phyloP scores from a whole-genome alignment of 495 filamentous ascomycete genomes.

The Bryoglossum gracile region DNA sequence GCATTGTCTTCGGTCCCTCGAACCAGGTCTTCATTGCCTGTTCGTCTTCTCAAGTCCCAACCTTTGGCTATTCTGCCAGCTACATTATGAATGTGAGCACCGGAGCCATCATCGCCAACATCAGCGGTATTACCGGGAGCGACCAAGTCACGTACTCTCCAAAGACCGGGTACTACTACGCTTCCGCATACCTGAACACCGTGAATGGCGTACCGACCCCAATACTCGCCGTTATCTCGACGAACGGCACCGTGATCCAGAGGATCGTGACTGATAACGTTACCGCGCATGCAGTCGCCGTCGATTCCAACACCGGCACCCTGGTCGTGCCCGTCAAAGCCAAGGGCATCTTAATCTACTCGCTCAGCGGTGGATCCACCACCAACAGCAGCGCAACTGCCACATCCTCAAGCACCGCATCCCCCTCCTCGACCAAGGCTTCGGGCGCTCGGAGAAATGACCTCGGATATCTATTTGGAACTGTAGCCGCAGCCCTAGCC shows the following conservation, averaged over 20 bases:
- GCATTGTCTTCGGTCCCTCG: background rate
- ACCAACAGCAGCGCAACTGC: background rate
- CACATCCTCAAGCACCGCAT: too few species aligned
- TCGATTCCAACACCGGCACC: background rate
- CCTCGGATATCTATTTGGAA: too few species aligned
- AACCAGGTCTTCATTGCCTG: conserved; percentile 3
- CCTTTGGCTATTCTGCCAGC: background rate
- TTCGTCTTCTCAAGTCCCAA: background rate
- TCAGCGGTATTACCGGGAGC: background rate
- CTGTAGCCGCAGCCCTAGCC: too few species aligned
- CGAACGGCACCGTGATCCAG: background rate
- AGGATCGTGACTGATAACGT: background rate
- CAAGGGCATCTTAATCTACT: background rate
- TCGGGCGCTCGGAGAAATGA: too few species aligned
- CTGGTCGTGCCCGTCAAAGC: background rate
- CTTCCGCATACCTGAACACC: background rate
- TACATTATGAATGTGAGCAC: background rate
- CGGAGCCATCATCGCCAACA: background rate
- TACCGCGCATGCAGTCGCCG: background rate
- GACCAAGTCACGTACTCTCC: conserved; percentile 1
- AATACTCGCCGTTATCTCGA: background rate
- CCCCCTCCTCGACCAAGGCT: too few species aligned
- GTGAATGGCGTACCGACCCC: background rate
- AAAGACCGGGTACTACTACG: background rate
- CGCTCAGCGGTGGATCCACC: background rate